phyloP scores from a whole-genome alignment of 768 basidiomycete species.

The Cubamyces lactineus region DNA sequence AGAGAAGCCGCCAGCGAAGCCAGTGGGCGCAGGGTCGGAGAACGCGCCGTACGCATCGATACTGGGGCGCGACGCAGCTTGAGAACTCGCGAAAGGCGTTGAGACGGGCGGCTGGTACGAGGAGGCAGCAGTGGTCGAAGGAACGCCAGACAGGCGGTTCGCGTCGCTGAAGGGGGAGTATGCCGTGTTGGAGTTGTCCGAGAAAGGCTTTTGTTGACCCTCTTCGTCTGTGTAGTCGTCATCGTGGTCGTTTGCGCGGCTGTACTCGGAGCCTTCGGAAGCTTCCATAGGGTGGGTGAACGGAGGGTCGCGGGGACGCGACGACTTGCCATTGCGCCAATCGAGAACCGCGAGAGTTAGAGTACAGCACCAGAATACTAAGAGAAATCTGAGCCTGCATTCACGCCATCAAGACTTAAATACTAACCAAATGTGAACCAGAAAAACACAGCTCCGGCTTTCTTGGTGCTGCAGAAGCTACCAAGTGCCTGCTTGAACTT shows the following conservation, averaged over 20 bases:
- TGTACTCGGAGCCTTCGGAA: constrained; percentile 27
- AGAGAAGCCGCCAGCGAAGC: constrained; percentile 54
- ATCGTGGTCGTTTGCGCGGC: constrained; percentile 28
- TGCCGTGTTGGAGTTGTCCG: constrained; percentile 31
- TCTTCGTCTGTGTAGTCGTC: constrained; percentile 60
- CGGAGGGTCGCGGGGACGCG: constrained; percentile 67
- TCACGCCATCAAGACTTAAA: not conserved
- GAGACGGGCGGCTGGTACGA: constrained; percentile 33
- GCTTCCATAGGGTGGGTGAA: constrained; percentile 62
- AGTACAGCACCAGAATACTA: constrained; percentile 79
- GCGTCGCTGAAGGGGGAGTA: constrained; percentile 57
- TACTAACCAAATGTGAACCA: constrained; percentile 80
- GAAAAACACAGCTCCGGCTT: constrained; percentile 87
- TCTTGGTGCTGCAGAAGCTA: constrained; percentile 92
- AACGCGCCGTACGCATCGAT: constrained; percentile 92
- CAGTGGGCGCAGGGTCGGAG: constrained; percentile 82
- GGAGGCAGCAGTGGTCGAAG: constrained; percentile 30
- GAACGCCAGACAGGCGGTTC: constrained; percentile 49
- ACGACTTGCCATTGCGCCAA: constrained; percentile 72
- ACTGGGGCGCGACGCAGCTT: constrained; percentile 47
- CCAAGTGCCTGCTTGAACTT: constrained; percentile 68
- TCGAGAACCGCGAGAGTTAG: constrained; percentile 66
- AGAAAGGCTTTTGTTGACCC: constrained; percentile 47
- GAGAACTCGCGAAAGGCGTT: constrained; percentile 31
- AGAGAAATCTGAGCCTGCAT: not conserved